Conservation (phyloP, 169 alveolate genomes). For the Cyclospora cayetanensis region DNA sequence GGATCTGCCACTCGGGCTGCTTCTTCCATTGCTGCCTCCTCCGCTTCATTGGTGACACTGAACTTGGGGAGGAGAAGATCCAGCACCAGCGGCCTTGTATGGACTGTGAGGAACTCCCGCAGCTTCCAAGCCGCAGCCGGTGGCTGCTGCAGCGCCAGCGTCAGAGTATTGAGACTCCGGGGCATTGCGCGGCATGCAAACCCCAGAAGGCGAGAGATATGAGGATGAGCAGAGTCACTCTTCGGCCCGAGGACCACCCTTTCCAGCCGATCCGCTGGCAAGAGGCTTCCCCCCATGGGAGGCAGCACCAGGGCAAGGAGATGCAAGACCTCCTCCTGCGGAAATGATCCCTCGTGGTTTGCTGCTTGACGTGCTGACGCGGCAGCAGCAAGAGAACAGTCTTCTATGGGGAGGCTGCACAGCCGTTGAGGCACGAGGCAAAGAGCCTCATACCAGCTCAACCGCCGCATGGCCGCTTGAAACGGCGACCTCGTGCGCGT, state of each 20-base stretch:
- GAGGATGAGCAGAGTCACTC: background rate
- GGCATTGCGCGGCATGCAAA: background rate
- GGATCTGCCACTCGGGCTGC: background rate
- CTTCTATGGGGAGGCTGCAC: background rate
- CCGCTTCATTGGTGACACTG: background rate
- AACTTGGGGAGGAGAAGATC: background rate
- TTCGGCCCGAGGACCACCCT: background rate
- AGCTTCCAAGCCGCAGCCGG: background rate
- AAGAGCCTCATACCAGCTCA: conserved; percentile 16
- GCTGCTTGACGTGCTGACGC: background rate
- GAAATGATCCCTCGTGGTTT: background rate
- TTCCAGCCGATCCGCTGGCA: background rate
- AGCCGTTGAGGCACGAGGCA: conserved; percentile 16
- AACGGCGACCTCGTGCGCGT: background rate
- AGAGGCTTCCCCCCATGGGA: background rate
- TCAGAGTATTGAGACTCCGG: background rate
- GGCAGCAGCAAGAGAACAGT: background rate
- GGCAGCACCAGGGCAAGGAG: conserved; percentile 18
- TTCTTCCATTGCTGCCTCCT: background rate
- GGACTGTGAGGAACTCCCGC: conserved; percentile 9
- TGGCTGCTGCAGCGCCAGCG: background rate
- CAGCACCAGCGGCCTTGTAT: conserved; percentile 10
- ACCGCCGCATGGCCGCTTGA: background rate
- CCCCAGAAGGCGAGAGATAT: background rate
- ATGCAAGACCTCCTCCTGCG: background rate